These are phyloP conservation scores for Aulographum hederae DNA, from an alignment of 2,329 filamentous ascomycete genomes.

Conservation along the genomic window DNA sequence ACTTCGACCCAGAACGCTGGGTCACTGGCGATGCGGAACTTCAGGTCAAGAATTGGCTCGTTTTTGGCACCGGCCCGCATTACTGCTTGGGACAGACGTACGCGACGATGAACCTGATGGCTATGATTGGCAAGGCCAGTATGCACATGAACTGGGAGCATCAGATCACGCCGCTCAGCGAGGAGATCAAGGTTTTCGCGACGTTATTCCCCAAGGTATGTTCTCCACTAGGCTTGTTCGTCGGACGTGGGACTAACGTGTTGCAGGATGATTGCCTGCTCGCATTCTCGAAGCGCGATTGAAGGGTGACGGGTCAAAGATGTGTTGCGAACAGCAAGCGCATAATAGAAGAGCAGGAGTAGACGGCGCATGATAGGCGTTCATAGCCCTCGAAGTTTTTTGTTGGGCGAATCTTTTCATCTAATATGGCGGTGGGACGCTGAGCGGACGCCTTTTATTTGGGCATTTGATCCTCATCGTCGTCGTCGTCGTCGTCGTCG, in stretches of 20 bases:
- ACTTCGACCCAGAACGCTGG: slow-evolving; percentile 82
- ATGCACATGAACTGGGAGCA: slow-evolving; percentile 82
- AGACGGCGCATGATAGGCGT: too few relatives aligned
- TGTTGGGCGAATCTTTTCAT: too few relatives aligned
- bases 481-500: too few relatives aligned
- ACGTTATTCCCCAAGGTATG: slow-evolving; percentile 92
- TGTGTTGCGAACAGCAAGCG: too few relatives aligned
- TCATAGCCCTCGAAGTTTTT: too few relatives aligned
- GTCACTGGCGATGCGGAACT: slow-evolving; percentile 77
- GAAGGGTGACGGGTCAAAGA: too few relatives aligned
- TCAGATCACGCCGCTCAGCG: slow-evolving; percentile 61
- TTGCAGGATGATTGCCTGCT: slow-evolving; percentile 65
- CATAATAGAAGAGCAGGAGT: too few relatives aligned
- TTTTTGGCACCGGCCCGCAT: slow-evolving; percentile 89
- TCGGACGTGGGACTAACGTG: slow-evolving; percentile 11
- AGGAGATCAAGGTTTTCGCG: slow-evolving; percentile 96
- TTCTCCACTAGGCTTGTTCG: slow-evolving; percentile 7
- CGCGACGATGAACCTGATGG: slow-evolving; percentile 71
- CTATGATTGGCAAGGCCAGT: slow-evolving; percentile 79
- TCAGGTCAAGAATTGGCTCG: slow-evolving; percentile 89
- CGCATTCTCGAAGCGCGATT: slow-evolving; percentile 40
- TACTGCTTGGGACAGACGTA: slow-evolving; percentile 94
- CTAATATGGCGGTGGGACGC: too few relatives aligned
- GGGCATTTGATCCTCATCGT: too few relatives aligned
- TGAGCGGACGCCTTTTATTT: too few relatives aligned